Evolutionary conservation across 1,139 yeast genomes (phyloP).

Genomic region (Entelexis paramagnoliae): DNA sequence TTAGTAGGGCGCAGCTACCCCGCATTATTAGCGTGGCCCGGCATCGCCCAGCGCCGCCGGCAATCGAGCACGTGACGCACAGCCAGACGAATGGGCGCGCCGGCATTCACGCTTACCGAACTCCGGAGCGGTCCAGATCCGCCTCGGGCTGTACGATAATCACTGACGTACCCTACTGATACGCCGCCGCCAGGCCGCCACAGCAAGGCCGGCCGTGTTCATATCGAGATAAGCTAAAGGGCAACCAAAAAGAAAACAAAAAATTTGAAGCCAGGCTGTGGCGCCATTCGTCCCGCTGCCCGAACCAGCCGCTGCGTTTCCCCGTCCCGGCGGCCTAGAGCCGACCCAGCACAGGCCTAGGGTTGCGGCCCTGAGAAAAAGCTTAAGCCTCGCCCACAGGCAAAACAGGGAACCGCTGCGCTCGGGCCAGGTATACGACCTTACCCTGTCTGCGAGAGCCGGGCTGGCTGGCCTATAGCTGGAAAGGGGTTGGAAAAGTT

Average conservation of each 20-base stretch:
- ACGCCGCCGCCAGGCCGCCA: not conserved
- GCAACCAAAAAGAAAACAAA: not conserved
- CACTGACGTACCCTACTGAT: not conserved
- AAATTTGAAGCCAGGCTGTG: no score
- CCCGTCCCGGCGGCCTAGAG: no score
- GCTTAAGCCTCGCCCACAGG: slow-evolving; percentile 1
- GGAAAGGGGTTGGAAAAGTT: slow-evolving; percentile 5
- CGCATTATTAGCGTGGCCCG: not conserved
- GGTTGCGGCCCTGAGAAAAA: not conserved
- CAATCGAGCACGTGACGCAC: not conserved
- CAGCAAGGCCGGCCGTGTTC: not conserved
- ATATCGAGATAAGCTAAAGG: no score
- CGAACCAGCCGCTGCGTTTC: no score
- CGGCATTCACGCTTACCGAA: not conserved
- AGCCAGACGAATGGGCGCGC: not conserved
- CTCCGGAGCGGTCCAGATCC: slow-evolving; percentile 3
- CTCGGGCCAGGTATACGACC: not conserved
- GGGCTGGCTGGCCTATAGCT: slow-evolving; percentile 2
- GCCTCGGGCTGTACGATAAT: not conserved
- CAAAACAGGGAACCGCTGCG: not conserved
- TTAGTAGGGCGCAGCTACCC: not conserved
- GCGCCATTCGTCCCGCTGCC: no score
- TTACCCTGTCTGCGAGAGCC: not conserved
- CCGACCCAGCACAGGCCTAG: not conserved
- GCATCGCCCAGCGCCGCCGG: not conserved